Percentiles rank a stretch among this genome's conserved stretches.
phyloP scores from a whole-genome alignment of 345 rosid genomes.

The Laguncularia racemosa region DNA sequence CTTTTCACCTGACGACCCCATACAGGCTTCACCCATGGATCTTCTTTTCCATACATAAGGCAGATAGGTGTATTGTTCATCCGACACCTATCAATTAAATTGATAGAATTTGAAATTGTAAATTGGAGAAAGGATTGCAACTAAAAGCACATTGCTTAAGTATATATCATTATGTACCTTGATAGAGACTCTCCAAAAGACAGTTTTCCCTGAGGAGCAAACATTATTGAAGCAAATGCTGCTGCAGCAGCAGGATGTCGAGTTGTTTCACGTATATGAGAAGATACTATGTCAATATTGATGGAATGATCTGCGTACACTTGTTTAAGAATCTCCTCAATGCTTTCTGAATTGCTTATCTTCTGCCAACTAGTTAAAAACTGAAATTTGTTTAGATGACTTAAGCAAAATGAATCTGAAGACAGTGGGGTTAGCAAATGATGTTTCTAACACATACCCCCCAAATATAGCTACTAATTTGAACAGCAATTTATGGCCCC shows the following conservation, averaged over 20 bases:
- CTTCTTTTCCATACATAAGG: conserved; percentile 89
- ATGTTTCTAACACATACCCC: not conserved
- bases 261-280: conserved; percentile 64
- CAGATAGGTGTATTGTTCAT: conserved; percentile 51
- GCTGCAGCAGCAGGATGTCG: conserved; percentile 97
- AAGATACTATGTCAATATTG: conserved; percentile 71
- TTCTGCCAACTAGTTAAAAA: conserved; percentile 65
- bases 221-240: conserved; percentile 86
- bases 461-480: too few relatives aligned
- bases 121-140: not conserved
- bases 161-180: conserved; percentile 16
- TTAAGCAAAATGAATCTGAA: not conserved
- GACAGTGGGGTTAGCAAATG: not conserved
- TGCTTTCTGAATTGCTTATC: conserved; percentile 82
- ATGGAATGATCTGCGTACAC: conserved; percentile 87
- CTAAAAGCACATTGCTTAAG: too few relatives aligned
- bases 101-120: not conserved
- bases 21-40: conserved; percentile 94
- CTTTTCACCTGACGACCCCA: conserved; percentile 79
- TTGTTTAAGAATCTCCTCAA: conserved; percentile 74
- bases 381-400: not conserved
- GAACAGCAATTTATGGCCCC: too few relatives aligned
- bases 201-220: conserved; percentile 71
- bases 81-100: conserved; percentile 44
- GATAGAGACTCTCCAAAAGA: conserved; percentile 70